Evolutionary conservation across 1,139 yeast genomes (phyloP).

Genomic region (Scheffersomyces titani): DNA sequence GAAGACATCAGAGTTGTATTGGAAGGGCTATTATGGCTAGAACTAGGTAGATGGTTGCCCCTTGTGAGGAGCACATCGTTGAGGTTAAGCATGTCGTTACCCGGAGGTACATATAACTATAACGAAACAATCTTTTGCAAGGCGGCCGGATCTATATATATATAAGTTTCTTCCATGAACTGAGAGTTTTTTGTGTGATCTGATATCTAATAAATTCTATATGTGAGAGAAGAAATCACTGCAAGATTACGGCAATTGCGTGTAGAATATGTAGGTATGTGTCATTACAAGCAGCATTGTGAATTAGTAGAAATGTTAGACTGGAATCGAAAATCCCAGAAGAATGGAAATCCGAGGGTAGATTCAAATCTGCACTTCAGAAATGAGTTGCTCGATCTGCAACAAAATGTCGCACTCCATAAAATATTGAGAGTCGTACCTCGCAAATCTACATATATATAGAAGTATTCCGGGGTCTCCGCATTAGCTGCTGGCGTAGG

Average conservation of each 20-base stretch:
- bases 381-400: too few relatives aligned
- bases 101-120: neutral
- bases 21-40: neutral
- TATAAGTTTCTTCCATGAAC: neutral
- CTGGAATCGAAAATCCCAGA: too few relatives aligned
- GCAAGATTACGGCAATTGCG: neutral
- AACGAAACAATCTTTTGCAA: neutral
- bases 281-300: neutral
- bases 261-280: neutral
- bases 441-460: too few relatives aligned
- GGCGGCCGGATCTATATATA: neutral
- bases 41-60: neutral
- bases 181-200: neutral
- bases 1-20: neutral
- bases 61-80: neutral
- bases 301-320: too few relatives aligned
- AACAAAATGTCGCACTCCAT: too few relatives aligned
- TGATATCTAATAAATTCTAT: neutral
- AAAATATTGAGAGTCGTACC: too few relatives aligned
- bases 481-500: too few relatives aligned
- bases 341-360: too few relatives aligned
- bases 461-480: too few relatives aligned
- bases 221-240: neutral
- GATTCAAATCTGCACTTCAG: too few relatives aligned
- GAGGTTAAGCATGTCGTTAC: neutral